A percentile compares a stretch with the other conserved stretches of the same genome.
phyloP scores from a whole-genome alignment of 192 early-diverging fungal species.

The Thamnidium elegans region DNA sequence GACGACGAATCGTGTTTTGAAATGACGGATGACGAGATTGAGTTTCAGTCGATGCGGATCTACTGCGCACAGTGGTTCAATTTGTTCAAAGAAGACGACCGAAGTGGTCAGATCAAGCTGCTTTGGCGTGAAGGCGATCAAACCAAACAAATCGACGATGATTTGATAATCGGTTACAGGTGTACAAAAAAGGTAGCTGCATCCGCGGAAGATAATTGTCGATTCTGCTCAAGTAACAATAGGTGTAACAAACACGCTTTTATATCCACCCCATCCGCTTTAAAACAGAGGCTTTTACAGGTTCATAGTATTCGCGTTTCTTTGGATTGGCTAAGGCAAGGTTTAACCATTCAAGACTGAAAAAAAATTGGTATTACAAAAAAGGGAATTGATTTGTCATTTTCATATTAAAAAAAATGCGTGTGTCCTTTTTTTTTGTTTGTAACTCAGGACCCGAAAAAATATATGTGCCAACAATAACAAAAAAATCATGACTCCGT shows the following conservation, averaged over 20 bases:
- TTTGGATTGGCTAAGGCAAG: conserved; percentile 2
- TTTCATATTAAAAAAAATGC: neutral
- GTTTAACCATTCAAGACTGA: neutral
- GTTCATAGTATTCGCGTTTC: conserved; percentile 1
- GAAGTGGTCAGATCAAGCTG: neutral
- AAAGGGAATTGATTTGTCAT: no score
- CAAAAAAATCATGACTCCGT: neutral
- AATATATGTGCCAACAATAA: no score
- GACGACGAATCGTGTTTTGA: neutral
- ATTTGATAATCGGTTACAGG: neutral
- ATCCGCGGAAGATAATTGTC: neutral
- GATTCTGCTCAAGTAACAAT: neutral
- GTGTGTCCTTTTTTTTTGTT: neutral
- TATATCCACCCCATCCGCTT: neutral
- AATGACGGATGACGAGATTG: neutral
- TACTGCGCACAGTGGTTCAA: conserved; percentile 2
- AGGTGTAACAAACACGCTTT: no score
- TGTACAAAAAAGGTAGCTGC: neutral
- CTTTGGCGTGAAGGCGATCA: conserved; percentile 3
- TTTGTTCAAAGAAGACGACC: conserved; percentile 1
- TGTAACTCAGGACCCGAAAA: neutral
- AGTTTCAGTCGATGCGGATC: neutral
- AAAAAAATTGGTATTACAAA: neutral
- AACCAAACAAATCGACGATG: neutral
- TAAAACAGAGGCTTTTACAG: neutral